Base-by-base conservation (phyloP, 176 grass and related monocot species). In the barley (Hordeum vulgare) region DNA sequence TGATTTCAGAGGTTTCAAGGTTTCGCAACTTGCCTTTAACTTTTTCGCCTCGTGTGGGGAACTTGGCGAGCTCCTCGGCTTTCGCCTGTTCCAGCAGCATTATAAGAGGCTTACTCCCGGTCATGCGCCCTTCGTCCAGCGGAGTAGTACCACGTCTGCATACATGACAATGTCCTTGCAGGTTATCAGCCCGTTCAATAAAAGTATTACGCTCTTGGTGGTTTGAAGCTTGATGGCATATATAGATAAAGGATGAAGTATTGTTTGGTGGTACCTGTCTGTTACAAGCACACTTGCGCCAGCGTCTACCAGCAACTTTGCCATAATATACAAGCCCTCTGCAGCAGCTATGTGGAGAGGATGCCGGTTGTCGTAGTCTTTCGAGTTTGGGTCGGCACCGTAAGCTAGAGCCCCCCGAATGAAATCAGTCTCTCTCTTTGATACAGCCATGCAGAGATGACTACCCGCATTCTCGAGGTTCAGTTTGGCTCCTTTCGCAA, bases 271-370 rank as follows among this genome's bases (percentile, higher is more conserved):
- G 18, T 86, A 94, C 96, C 96, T 90, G 80, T 99, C 96, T 7
- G 66, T 88, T 13, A 84, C 81, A 45, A 99, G 89, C 8, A 99
- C 97, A 61, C 88, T 96, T 23, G 97, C 97, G 58, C 97, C 93
- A 28, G 97, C 89, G 6, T 99, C 88, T 74, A 92, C 61, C 14
- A 99, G 89, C 71, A 90, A 61, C 83, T 96, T 90, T 21, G 93
- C 91, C 61, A 94, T 90, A 20, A 90, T 81, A 66, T 94, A 96
- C 77, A 96, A 78, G 49, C 97, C 97, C 64, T 89, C 89, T 42
- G 91, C 87, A 44, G 97, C 89, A 15, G 97, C 97, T 82, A 96
- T 87, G 84, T 99, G 97, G 79, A 99, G 97, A 27, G 97, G 93
- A 6, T 79, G 91, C 21, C 97, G 91, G 31, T 89, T 89, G 77